Base-by-base conservation (phyloP, 1,284 basidiomycete species). In the Peniophora sp. region DNA sequence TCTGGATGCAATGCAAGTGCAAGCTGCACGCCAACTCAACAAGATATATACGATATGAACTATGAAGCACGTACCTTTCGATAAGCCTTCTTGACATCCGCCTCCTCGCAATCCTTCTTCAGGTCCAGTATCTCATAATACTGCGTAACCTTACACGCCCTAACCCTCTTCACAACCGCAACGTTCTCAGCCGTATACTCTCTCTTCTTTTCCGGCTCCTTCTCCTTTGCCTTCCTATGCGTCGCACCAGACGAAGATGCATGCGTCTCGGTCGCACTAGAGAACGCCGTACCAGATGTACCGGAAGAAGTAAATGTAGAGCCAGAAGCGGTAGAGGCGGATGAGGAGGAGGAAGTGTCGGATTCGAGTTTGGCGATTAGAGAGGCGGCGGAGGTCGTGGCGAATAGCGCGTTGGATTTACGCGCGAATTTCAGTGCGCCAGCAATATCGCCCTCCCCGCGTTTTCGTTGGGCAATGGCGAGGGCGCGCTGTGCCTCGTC, bases 81-180 rank as follows among this genome's bases (percentile, higher is more conserved):
- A 76, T 99, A 99, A 17, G 96, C 94, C 70, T 92, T 95, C 76
- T 98, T 98, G 52, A 99, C 81, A 50, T 97, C 94, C 8, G 70
- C 78, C 59, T 98, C 96, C 22, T 92, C 83, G 63, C 93, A 96
- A 3, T 83, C 83, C 68, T 80, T 86, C 66, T 94, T 86, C 52
- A 99, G 66, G 2, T 80, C 75, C 57, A 99, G 69, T 56, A 99
- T 97, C 66, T 91, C 89, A 68, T 99, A 99, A 68, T 97, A 99
- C 64, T 93, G 86, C 45, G 90, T 89, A 19, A 85, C 76, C 65
- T 89, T 90, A 71, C 96, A 98, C 32, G 76, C 69, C 60, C 86
- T 79, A 52, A 99, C 87, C 47, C 92, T 77, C 64, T 90, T 91
- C 52, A 99, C 97, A 39, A 97, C 78, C 16, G 83, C 81, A 24